Evolutionary conservation across 306 rosid species (phyloP), one percentile per base, ranked within the genome.

Genomic region (Sesbania bispinosa): DNA sequence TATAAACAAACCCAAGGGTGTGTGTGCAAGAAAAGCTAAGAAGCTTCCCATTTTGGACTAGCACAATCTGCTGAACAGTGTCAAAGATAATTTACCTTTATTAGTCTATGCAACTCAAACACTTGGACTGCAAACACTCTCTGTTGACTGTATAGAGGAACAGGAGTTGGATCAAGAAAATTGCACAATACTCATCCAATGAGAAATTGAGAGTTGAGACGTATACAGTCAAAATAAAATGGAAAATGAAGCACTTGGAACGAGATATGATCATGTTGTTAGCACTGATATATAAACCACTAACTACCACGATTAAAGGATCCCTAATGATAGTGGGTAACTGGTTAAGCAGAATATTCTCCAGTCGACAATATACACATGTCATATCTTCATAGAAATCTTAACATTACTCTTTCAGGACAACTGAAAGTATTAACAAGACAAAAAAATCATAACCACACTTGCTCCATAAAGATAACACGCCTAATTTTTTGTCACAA

Each of bases 101-200:
- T 76, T 65, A 88, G 65, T 74, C 95, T 88, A 69, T 88, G 95
- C 83, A 88, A 79, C 83, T 88, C 95, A 79, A 88, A 88, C 54
- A 88, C 91, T 84, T 86, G 95, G 46, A 88, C 86, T 43, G 90
- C 91, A 74, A 88, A 88, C 58, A 86, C 86, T 77, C 90, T 82
- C 67, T 88, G 95, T 67, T 88, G 91, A 78, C 99, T 95, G 97
- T 80, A 82, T 80, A 86, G 67, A 89, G 83, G 80, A 83, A 83
- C 61, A 87, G 14, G 77, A 85, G 85, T 85, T 52, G 26, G 71
- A 79, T 91, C 88, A 90, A 82, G 66, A 86, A 88, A 81, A 74
- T 85, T 70, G 61, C 75, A 80, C 54, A 69, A 68, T 52, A 77
- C 61, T 50, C 29, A 70, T 59, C 65, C 43, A 70, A 27, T 39